Evolutionary conservation across 2,329 filamentous ascomycete species (phyloP), one percentile per base, ranked within the genome.

Genomic region (Massarina eburnea): DNA sequence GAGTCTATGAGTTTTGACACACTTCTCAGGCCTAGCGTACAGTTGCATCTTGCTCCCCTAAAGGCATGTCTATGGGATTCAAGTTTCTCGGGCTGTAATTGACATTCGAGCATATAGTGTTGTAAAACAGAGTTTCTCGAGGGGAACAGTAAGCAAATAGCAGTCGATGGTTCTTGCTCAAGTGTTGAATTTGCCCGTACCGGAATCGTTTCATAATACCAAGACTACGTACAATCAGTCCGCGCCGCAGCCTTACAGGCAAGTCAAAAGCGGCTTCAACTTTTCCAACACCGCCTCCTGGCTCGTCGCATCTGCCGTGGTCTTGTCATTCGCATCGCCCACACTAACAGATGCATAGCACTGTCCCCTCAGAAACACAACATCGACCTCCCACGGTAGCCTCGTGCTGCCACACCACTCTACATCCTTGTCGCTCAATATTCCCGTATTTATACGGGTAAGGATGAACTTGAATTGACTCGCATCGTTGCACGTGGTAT

Each of bases 331-430:
- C 9, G 83, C 79, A 55, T 80, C 72, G 0, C 81, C 85, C 3
- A 86, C 78, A 51, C 82, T 87, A 35, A 89, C 74, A 32, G 81
- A 80, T 15, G 80, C 79, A 63, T 77, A 82, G 60, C 85, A 89
- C 21, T 45, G 46, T 8, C 39, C 45, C 1, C 66, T 69, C 2
- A 72, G 68, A 2, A 71, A 54, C 3, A 79, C 68, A 0, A 88
- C 80, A 3, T 71, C 70, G 0, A 66, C 67, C 72, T 88, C 85
- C 4, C 76, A 80, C 0, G 85, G 84, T 53, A 88, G 68, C 9
- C 80, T 71, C 0, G 54, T 70, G 26, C 58, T 68, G 0, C 78
- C 80, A 59, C 85, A 88, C 38, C 76, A 80, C 10, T 75, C 59
- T 0, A 83, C 78, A 58, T 89, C 85, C 3, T 40, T 72, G 27